These are phyloP conservation scores for Phytophthora macrochlamydospora DNA, from an alignment of 352 stramenopile genomes.

Conservation along the genomic window DNA sequence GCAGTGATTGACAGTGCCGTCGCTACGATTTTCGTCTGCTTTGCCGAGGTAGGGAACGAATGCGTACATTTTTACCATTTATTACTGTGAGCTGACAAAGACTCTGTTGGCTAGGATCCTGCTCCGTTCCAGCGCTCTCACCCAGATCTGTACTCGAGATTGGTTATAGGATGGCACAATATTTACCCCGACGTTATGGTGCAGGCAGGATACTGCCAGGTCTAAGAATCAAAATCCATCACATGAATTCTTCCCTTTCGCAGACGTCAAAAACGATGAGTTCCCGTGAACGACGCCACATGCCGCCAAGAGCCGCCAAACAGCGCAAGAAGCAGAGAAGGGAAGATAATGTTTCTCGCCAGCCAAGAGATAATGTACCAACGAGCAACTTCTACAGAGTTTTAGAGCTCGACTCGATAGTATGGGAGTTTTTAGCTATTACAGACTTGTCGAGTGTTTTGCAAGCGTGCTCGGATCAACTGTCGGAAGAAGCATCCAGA, in stretches of 20 bases:
- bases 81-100: neutral
- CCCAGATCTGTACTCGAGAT: conserved; percentile 68
- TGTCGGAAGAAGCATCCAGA: conserved; percentile 13
- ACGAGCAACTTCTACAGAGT: neutral
- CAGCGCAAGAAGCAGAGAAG: neutral
- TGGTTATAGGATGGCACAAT: conserved; percentile 78
- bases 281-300: neutral
- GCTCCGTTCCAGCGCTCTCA: conserved; percentile 67
- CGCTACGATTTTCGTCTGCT: conserved; percentile 96
- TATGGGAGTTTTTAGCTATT: neutral
- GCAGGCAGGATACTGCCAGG: conserved; percentile 68
- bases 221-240: conserved; percentile 16
- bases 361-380: neutral
- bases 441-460: conserved; percentile 3
- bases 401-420: conserved; percentile 1
- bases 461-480: conserved; percentile 4
- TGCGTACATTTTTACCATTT: neutral
- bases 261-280: neutral
- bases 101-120: conserved; percentile 44
- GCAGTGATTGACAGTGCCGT: conserved; percentile 93
- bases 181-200: conserved; percentile 82
- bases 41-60: conserved; percentile 75
- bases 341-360: neutral
- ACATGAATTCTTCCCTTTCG: neutral
- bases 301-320: neutral